Percentiles rank a stretch among this genome's conserved stretches.
phyloP scores from a whole-genome alignment of 352 stramenopile genomes.

The Phytophthora pseudosyringae region DNA sequence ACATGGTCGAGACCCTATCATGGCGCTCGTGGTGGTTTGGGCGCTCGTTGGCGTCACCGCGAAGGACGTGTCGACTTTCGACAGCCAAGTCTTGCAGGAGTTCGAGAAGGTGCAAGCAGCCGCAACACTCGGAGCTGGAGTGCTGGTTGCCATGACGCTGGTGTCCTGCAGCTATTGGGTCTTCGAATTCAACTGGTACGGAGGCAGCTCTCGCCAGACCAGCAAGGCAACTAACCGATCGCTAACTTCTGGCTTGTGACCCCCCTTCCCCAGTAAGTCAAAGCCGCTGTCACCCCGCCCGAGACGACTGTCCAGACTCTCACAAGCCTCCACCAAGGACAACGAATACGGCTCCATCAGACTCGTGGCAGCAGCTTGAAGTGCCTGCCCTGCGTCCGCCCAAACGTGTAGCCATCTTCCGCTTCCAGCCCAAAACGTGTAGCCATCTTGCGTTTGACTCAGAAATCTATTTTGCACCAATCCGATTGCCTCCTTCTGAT shows the following conservation, averaged over 20 bases:
- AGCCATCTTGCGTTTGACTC: slow-evolving; percentile 31
- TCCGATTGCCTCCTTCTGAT: not conserved
- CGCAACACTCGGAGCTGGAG: slow-evolving; percentile 46
- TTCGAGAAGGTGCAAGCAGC: slow-evolving; percentile 50
- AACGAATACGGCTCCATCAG: slow-evolving; percentile 43
- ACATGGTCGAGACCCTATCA: slow-evolving; percentile 59
- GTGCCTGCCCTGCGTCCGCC: no score
- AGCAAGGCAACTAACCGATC: slow-evolving; percentile 19
- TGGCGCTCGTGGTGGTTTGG: slow-evolving; percentile 62
- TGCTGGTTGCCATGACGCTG: slow-evolving; percentile 35
- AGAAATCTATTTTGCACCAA: slow-evolving; percentile 31
- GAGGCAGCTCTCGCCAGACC: slow-evolving; percentile 6
- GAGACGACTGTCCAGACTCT: slow-evolving; percentile 30
- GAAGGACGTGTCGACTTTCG: slow-evolving; percentile 42
- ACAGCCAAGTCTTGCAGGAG: slow-evolving; percentile 27
- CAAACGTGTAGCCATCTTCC: not conserved
- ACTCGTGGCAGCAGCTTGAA: slow-evolving; percentile 23
- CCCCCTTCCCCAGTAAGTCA: slow-evolving; percentile 10
- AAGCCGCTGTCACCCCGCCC: slow-evolving; percentile 12
- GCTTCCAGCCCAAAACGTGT: not conserved
- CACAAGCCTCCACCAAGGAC: slow-evolving; percentile 25
- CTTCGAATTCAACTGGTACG: slow-evolving; percentile 36
- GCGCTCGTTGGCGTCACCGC: slow-evolving; percentile 53
- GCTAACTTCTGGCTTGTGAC: slow-evolving; percentile 23
- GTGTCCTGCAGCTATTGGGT: slow-evolving; percentile 42